Evolutionary conservation across 2,329 filamentous ascomycete species (phyloP).

Genomic region (Alternaria sp.): DNA sequence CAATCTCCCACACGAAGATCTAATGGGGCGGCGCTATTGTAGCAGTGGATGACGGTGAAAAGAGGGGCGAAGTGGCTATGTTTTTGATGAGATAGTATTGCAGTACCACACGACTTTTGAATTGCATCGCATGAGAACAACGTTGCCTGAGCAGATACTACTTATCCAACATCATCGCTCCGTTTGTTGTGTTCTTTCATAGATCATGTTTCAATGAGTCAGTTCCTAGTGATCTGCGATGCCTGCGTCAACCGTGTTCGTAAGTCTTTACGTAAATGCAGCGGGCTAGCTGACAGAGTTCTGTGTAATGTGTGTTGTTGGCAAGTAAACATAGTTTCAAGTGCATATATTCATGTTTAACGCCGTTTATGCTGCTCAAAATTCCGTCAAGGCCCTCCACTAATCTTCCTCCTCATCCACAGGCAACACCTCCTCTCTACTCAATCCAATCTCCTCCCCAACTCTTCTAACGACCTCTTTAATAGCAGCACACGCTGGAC

Average conservation of each 20-base stretch:
- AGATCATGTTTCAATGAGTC: background rate
- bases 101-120: background rate
- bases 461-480: conserved; percentile 80
- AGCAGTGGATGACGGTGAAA: conserved; percentile 11
- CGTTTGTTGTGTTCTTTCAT: background rate
- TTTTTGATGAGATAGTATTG: background rate
- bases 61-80: conserved; percentile 8
- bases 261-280: conserved; percentile 1
- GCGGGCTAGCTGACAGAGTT: background rate
- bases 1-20: conserved; percentile 9
- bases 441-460: conserved; percentile 56
- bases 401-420: conserved; percentile 28
- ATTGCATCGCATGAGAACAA: background rate
- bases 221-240: conserved; percentile 2
- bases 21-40: conserved; percentile 9
- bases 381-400: background rate
- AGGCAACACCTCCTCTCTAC: conserved; percentile 40
- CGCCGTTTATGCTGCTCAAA: background rate
- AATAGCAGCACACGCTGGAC: conserved; percentile 85
- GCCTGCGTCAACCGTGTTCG: conserved; percentile 13
- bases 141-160: background rate
- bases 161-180: background rate
- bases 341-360: background rate
- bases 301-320: background rate
- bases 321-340: background rate